A percentile compares a stretch with the other conserved stretches of the same genome.
phyloP scores from a whole-genome alignment of 768 basidiomycete genomes.

The Obba rivulosa region DNA sequence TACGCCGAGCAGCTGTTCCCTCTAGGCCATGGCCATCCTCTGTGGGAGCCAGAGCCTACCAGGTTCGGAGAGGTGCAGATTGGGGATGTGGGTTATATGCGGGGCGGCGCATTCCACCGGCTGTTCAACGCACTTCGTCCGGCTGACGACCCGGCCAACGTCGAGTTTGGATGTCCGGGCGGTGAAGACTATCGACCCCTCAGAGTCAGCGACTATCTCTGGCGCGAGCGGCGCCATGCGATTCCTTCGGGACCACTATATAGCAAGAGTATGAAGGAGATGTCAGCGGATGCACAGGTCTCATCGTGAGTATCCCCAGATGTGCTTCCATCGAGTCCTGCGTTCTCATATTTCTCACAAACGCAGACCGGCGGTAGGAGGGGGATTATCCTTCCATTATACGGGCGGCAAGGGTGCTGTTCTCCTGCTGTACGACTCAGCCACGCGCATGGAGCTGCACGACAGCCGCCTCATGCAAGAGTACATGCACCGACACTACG shows the following conservation, averaged over 20 bases:
- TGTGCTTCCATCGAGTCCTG: too few species aligned
- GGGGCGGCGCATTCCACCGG: constrained; percentile 13
- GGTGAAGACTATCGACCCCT: too few species aligned
- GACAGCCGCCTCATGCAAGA: background rate
- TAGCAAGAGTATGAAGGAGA: constrained; percentile 2
- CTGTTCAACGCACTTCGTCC: constrained; percentile 14
- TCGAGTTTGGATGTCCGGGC: too few species aligned
- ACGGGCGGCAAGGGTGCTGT: constrained; percentile 8
- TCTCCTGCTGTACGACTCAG: constrained; percentile 1
- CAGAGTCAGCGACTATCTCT: too few species aligned
- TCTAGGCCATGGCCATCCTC: constrained; percentile 5
- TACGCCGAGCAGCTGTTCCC: constrained; percentile 10
- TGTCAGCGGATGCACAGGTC: background rate
- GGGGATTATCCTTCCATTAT: constrained; percentile 4
- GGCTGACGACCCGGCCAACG: constrained; percentile 4
- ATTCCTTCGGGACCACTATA: constrained; percentile 1
- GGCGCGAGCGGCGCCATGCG: background rate
- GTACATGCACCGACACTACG: constrained; percentile 11
- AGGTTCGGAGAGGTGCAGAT: constrained; percentile 7
- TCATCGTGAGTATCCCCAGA: too few species aligned
- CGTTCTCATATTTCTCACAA: too few species aligned
- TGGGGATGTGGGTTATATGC: constrained; percentile 15
- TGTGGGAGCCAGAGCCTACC: constrained; percentile 14
- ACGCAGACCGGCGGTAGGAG: background rate
- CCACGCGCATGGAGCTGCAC: background rate